These are phyloP conservation scores for Candida labiduridarum DNA, from an alignment of 1,139 yeast species.

Conservation along the genomic window DNA sequence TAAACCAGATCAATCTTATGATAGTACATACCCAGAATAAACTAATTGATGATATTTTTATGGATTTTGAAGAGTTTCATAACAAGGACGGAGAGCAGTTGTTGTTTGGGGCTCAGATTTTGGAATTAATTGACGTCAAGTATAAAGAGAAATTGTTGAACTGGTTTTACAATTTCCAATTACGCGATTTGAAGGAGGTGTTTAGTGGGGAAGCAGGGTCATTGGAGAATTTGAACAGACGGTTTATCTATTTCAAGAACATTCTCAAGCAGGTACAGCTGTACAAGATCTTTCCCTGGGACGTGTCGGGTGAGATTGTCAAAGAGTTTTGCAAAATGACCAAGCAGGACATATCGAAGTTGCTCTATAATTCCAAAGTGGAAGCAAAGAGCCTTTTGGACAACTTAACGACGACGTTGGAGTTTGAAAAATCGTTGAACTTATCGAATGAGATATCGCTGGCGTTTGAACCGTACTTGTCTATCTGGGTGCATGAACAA, in stretches of 20 bases:
- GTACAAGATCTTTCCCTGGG: constrained; percentile 75
- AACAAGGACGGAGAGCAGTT: constrained; percentile 26
- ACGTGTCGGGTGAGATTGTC: constrained; percentile 62
- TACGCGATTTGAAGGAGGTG: constrained; percentile 74
- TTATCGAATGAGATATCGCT: constrained; percentile 61
- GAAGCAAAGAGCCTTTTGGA: constrained; percentile 63
- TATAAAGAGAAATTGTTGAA: constrained; percentile 63
- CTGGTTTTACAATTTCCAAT: constrained; percentile 74
- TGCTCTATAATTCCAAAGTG: constrained; percentile 28
- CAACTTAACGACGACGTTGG: constrained; percentile 43
- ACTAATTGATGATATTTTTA: constrained; percentile 71
- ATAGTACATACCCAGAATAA: constrained; percentile 66
- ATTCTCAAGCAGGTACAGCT: constrained; percentile 62
- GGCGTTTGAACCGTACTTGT: constrained; percentile 83
- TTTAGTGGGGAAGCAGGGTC: constrained; percentile 95
- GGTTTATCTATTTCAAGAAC: constrained; percentile 81
- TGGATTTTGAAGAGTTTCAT: constrained; percentile 63
- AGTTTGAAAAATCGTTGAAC: constrained; percentile 70
- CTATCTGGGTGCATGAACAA: constrained; percentile 88
- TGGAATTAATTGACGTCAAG: constrained; percentile 66
- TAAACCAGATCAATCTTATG: constrained; percentile 66
- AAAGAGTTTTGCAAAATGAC: constrained; percentile 70
- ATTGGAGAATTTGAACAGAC: constrained; percentile 77
- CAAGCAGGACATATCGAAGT: constrained; percentile 55
- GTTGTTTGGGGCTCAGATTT: constrained; percentile 66